phyloP scores from a whole-genome alignment of 140 eudicot species.

The Bidens hawaiensis region DNA sequence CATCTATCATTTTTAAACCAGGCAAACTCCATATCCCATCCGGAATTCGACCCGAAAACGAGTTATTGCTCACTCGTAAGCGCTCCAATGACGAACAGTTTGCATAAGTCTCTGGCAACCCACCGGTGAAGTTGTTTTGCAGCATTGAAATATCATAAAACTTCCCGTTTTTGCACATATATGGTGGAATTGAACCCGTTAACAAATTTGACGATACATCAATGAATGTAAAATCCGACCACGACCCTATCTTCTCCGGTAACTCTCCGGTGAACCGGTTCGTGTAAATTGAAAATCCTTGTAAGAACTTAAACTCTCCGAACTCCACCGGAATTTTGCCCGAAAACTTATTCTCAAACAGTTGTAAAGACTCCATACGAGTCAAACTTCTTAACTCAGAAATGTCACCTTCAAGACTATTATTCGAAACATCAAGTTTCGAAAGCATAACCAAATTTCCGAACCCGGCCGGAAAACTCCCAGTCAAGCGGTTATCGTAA shows the following conservation, averaged over 20 bases:
- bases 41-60: conserved; percentile 56
- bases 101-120: conserved; percentile 52
- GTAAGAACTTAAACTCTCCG: conserved; percentile 54
- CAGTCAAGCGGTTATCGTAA: conserved; percentile 45
- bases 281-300: conserved; percentile 43
- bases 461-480: conserved; percentile 52
- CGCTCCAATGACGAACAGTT: conserved; percentile 50
- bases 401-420: conserved; percentile 64
- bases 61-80: conserved; percentile 50
- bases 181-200: conserved; percentile 62
- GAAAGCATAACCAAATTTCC: conserved; percentile 45
- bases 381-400: conserved; percentile 38
- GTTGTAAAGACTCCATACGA: conserved; percentile 41
- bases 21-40: conserved; percentile 56
- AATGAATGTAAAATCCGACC: conserved; percentile 53
- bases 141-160: conserved; percentile 41
- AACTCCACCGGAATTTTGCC: conserved; percentile 59
- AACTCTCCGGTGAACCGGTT: conserved; percentile 57
- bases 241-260: conserved; percentile 64
- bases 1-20: conserved; percentile 31
- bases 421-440: conserved; percentile 54
- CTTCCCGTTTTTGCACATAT: conserved; percentile 61
- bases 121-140: conserved; percentile 71
- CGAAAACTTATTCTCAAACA: conserved; percentile 51
- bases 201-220: conserved; percentile 59